Evolutionary conservation across 2,329 filamentous ascomycete genomes (phyloP), one percentile per base, ranked within the genome.

Genomic region (Fonsecaea erecta): DNA sequence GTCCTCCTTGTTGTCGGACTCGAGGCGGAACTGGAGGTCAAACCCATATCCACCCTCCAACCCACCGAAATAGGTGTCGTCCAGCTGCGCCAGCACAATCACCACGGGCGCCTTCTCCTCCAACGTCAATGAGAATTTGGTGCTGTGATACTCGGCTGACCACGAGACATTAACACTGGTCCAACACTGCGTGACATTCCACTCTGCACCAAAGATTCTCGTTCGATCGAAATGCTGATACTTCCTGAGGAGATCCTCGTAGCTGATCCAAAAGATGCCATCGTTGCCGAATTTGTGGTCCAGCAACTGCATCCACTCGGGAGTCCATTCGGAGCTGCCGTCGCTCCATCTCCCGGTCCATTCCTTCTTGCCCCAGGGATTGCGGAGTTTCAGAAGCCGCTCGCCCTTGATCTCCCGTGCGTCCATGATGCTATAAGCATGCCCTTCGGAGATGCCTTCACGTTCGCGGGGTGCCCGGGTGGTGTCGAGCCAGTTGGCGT

Each of bases 281-380:
- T 93, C 90, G 70, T 92, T 89, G 43, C 90, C 90, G 70, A 93
- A 93, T 48, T 85, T 86, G 74, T 93, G 90, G 52, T 84, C 82
- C 0, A 95, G 82, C 71, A 89, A 87, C 65, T 87, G 78, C 77
- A 94, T 87, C 85, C 89, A 92, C 70, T 93, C 88, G 0, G 90
- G 82, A 0, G 90, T 94, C 92, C 92, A 96, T 76, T 94, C 88
- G 72, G 91, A 90, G 6, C 89, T 92, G 0, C 92, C 92, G 73
- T 95, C 92, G 40, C 86, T 88, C 91, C 91, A 95, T 1, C 90
- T 82, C 1, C 92, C 92, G 32, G 86, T 90, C 91, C 91, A 95
- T 76, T 93, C 91, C 34, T 85, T 86, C 68, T 87, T 87, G 1
- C 91, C 92, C 91, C 91, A 95, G 0, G 92, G 92, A 71, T 95